phyloP scores from a whole-genome alignment of 306 rosid species.

The Glycyrrhiza uralensis region DNA sequence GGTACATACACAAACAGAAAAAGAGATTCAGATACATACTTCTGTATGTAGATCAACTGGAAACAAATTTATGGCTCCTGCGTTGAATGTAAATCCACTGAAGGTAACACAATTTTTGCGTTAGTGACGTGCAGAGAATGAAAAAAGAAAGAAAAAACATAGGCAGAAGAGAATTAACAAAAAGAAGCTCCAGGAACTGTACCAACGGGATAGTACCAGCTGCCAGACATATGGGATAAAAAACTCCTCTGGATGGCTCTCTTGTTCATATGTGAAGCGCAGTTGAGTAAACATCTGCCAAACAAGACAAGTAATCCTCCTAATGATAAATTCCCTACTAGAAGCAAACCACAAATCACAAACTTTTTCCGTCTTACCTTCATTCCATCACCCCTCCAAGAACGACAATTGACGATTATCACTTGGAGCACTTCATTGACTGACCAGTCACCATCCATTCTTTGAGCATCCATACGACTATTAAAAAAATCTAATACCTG shows the following conservation, averaged over 20 bases:
- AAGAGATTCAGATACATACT: slow-evolving; percentile 45
- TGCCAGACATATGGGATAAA: slow-evolving; percentile 97
- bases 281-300: slow-evolving; percentile 90
- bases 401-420: slow-evolving; percentile 79
- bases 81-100: slow-evolving; percentile 78
- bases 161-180: slow-evolving; percentile 7
- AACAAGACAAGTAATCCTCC: slow-evolving; percentile 7
- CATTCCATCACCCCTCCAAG: slow-evolving; percentile 99
- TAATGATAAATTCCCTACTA: slow-evolving; percentile 11
- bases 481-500: slow-evolving; percentile 97
- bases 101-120: slow-evolving; percentile 16
- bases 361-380: slow-evolving; percentile 55
- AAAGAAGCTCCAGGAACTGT: slow-evolving; percentile 28
- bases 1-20: neutral
- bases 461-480: slow-evolving; percentile 94
- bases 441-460: slow-evolving; percentile 83
- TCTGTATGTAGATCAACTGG: slow-evolving; percentile 56
- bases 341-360: slow-evolving; percentile 1
- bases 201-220: slow-evolving; percentile 88
- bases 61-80: slow-evolving; percentile 80
- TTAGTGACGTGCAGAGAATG: slow-evolving; percentile 13
- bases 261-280: slow-evolving; percentile 98
- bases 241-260: slow-evolving; percentile 96
- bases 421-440: slow-evolving; percentile 89
- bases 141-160: neutral